phyloP scores from a whole-genome alignment of 108 stramenopile species.

The Schizochytrium sp. region DNA sequence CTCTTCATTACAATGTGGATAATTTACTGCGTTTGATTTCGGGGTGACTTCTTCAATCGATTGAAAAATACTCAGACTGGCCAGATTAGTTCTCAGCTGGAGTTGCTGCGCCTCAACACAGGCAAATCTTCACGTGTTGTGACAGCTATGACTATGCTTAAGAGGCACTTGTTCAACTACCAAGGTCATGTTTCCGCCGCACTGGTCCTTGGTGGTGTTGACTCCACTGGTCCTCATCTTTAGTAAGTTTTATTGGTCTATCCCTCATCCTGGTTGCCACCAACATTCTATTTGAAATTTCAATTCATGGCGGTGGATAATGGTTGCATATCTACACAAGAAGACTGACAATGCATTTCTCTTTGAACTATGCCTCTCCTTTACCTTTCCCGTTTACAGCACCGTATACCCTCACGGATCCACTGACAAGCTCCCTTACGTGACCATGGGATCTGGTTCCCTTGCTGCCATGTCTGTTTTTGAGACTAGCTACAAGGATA shows the following conservation, averaged over 20 bases:
- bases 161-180: constrained; percentile 94
- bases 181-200: constrained; percentile 95
- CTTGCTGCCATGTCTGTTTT: constrained; percentile 98
- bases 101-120: constrained; percentile 93
- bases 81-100: constrained; percentile 80
- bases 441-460: constrained; percentile 98
- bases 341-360: no score
- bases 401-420: constrained; percentile 92
- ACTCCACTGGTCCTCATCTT: constrained; percentile 90
- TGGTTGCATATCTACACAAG: no score
- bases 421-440: constrained; percentile 93
- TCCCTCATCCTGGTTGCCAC: no score
- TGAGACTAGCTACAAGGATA: constrained; percentile 88
- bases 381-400: not conserved
- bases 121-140: constrained; percentile 84
- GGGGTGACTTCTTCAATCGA: not conserved
- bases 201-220: constrained; percentile 94
- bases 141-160: constrained; percentile 94
- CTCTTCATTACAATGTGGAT: no score
- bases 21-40: no score
- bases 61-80: constrained; percentile 24
- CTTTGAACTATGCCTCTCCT: no score
- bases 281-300: no score
- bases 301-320: no score
- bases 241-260: constrained; percentile 68